Base-by-base conservation (phyloP, 805 yeast species). In the Candida suzukii region DNA sequence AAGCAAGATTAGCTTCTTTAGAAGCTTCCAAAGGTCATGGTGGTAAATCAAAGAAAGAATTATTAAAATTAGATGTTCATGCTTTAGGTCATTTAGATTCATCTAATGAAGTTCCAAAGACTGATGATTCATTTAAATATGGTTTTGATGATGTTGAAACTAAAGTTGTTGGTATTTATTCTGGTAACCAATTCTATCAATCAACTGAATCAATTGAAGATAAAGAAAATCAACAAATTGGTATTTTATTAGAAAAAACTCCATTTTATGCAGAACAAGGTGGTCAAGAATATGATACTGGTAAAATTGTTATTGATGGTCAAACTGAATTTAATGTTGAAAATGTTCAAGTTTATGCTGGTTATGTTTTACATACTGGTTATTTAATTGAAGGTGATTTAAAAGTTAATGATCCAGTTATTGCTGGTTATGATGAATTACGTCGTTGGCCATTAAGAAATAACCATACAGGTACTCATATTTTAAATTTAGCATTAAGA, bases 231-330 rank as follows among this genome's bases (percentile, higher is more conserved):
- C 51, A 56, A 40, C 68, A 67, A 46, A 66, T 73, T 50, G 99
- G 99, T 61, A 65, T 93, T 40, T 61, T 93, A 38, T 71, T 93
- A 45, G 95, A 93, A 61, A 83, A 78, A 63, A 87, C 98, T 21
- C 93, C 95, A 62, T 88, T 93, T 67, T 93, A 93, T 59, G 98
- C 99, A 39, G 99, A 93, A 70, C 95, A 87, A 67, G 99, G 99
- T 78, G 99, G 99, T 58, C 99, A 93, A 73, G 97, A 88, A 65
- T 83, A 74, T 58, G 99, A 93, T 62, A 84, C 95, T 34, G 99
- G 99, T 66, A 83, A 78, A 63, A 73, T 93, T 49, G 90, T 88
- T 39, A 79, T 88, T 55, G 97, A 90, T 58, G 96, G 95, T 36
- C 67, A 67, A 51, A 72, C 90, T 42, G 96, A 91, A 63, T 91